Evolutionary conservation across 2,329 filamentous ascomycete genomes (phyloP).

Genomic region (Neofusicoccum umdonicola): DNA sequence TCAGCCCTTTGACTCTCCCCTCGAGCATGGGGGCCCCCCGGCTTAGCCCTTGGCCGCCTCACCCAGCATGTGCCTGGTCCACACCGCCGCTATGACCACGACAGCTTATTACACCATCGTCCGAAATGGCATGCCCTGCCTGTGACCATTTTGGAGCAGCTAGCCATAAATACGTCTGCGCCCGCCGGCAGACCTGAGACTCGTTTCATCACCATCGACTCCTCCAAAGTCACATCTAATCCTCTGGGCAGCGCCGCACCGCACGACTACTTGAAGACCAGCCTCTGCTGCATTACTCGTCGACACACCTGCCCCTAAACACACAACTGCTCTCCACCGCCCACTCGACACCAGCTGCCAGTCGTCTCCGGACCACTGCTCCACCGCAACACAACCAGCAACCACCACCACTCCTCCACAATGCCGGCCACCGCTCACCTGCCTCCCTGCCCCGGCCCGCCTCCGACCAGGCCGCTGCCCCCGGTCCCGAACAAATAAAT

Average conservation of each 20-base stretch:
- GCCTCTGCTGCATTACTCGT: slow-evolving; percentile 8
- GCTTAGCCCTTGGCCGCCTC: slow-evolving; percentile 35
- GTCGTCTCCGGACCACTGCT: neutral
- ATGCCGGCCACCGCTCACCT: slow-evolving; percentile 42
- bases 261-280: slow-evolving; percentile 5
- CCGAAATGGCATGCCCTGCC: slow-evolving; percentile 40
- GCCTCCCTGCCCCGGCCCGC: slow-evolving; percentile 48
- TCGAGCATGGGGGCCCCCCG: slow-evolving; percentile 15
- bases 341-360: neutral
- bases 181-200: slow-evolving; percentile 27
- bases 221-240: slow-evolving; percentile 20
- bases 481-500: slow-evolving; percentile 45
- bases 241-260: neutral
- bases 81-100: slow-evolving; percentile 40
- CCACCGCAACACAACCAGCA: neutral
- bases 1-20: slow-evolving; percentile 18
- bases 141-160: slow-evolving; percentile 33
- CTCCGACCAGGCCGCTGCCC: slow-evolving; percentile 48
- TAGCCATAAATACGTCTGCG: slow-evolving; percentile 39
- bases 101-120: slow-evolving; percentile 38
- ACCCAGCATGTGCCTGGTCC: slow-evolving; percentile 38
- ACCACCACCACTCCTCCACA: slow-evolving; percentile 26
- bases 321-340: slow-evolving; percentile 1
- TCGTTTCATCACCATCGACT: slow-evolving; percentile 33
- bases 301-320: slow-evolving; percentile 19